Percentiles rank a stretch among this genome's conserved stretches.
phyloP scores from a whole-genome alignment of 176 grass and related monocot species.

The Avena atlantica region DNA sequence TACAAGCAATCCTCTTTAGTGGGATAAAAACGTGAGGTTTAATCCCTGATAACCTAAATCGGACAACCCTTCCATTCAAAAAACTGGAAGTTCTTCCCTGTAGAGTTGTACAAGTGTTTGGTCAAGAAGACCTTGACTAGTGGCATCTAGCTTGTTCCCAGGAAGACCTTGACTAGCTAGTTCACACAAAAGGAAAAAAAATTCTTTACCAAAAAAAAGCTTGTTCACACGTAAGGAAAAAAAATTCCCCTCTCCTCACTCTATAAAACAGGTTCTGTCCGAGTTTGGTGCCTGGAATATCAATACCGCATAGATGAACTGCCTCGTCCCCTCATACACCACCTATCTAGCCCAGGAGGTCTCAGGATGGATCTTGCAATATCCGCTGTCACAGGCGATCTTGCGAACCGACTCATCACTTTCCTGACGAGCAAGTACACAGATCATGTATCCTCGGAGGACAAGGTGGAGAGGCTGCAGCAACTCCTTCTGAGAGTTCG shows the following conservation, averaged over 20 bases:
- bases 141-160: neutral
- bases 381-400: neutral
- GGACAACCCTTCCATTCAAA: too few relatives aligned
- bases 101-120: neutral
- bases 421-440: neutral
- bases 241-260: neutral
- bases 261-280: neutral
- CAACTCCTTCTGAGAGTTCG: slow-evolving; percentile 4
- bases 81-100: too few relatives aligned
- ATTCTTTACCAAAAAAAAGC: neutral
- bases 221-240: neutral
- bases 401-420: neutral
- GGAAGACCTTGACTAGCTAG: too few relatives aligned
- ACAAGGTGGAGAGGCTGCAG: neutral
- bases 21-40: too few relatives aligned
- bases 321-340: neutral
- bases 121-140: neutral
- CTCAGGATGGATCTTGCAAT: neutral
- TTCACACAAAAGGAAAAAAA: too few relatives aligned
- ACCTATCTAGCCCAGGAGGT: too few relatives aligned
- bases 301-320: neutral
- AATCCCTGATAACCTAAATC: too few relatives aligned
- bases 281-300: neutral
- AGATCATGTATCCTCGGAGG: neutral
- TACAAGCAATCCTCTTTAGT: too few relatives aligned